These are phyloP conservation scores for Pinus tabuliformis DNA, from an alignment of 75 land plant species.

Conservation along the genomic window DNA sequence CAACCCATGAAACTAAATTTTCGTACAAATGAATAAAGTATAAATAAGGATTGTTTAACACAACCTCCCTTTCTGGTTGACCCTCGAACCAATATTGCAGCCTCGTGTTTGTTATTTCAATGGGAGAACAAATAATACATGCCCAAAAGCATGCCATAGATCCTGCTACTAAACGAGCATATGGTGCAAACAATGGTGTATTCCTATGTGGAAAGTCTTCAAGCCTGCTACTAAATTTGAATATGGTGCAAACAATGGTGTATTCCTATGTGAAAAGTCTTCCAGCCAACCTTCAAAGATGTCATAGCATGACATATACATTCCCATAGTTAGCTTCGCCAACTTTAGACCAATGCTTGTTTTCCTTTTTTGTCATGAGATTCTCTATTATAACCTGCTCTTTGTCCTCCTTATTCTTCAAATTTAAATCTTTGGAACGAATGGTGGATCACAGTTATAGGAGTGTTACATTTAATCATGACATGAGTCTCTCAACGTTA, in stretches of 20 bases:
- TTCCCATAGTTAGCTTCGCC: slow-evolving; percentile 37
- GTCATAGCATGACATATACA: slow-evolving; percentile 94
- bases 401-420: too few species aligned
- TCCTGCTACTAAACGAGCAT: slow-evolving; percentile 83
- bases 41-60: too few species aligned
- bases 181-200: slow-evolving; percentile 62
- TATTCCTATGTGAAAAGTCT: slow-evolving; percentile 37
- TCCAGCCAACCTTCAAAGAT: slow-evolving; percentile 68
- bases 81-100: slow-evolving; percentile 44
- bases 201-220: slow-evolving; percentile 49
- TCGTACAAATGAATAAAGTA: too few species aligned
- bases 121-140: slow-evolving; percentile 85
- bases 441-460: too few species aligned
- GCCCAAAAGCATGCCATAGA: slow-evolving; percentile 85
- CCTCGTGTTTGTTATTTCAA: slow-evolving; percentile 92
- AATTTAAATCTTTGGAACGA: too few species aligned
- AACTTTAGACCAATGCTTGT: too few species aligned
- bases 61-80: too few species aligned
- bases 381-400: too few species aligned
- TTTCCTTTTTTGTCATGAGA: too few species aligned
- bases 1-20: too few species aligned
- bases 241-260: slow-evolving; percentile 66
- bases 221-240: slow-evolving; percentile 84
- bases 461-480: too few species aligned
- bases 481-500: too few species aligned